A percentile compares a stretch with the other conserved stretches of the same genome.
phyloP scores from a whole-genome alignment of 306 rosid species.

The Canavalia ensiformis region DNA sequence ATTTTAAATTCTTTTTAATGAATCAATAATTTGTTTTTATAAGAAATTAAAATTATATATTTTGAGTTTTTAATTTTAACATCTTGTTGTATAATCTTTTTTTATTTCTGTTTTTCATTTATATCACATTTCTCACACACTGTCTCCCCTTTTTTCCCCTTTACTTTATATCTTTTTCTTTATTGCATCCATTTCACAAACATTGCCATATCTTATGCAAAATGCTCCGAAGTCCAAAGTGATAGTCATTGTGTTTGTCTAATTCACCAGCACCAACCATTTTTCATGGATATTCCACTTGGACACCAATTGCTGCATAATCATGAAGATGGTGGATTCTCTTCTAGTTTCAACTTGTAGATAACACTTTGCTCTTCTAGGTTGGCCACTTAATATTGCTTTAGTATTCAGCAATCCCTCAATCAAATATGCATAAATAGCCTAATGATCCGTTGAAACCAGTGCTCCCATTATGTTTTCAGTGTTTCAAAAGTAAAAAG shows the following conservation, averaged over 20 bases:
- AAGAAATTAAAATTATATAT: too few species aligned
- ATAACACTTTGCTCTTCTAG: too few species aligned
- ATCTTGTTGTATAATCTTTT: too few species aligned
- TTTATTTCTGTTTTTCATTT: too few species aligned
- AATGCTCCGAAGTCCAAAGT: neutral
- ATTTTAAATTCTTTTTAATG: too few species aligned
- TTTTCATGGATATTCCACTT: neutral
- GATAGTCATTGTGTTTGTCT: neutral
- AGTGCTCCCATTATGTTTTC: conserved; percentile 5
- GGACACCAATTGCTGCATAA: conserved; percentile 13
- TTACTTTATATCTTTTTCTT: too few species aligned
- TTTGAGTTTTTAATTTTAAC: too few species aligned
- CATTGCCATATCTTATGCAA: neutral
- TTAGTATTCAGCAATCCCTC: neutral
- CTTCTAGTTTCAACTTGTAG: neutral
- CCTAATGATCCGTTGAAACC: neutral
- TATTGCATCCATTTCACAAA: too few species aligned
- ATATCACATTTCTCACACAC: too few species aligned
- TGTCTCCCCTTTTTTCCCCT: too few species aligned
- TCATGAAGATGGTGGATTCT: neutral
- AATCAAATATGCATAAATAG: conserved; percentile 5
- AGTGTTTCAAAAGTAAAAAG: neutral
- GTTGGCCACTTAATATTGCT: neutral
- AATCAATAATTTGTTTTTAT: too few species aligned
- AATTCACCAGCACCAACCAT: neutral